These are phyloP conservation scores for Cercospora canescens DNA, from an alignment of 2,329 filamentous ascomycete species.

Conservation along the genomic window DNA sequence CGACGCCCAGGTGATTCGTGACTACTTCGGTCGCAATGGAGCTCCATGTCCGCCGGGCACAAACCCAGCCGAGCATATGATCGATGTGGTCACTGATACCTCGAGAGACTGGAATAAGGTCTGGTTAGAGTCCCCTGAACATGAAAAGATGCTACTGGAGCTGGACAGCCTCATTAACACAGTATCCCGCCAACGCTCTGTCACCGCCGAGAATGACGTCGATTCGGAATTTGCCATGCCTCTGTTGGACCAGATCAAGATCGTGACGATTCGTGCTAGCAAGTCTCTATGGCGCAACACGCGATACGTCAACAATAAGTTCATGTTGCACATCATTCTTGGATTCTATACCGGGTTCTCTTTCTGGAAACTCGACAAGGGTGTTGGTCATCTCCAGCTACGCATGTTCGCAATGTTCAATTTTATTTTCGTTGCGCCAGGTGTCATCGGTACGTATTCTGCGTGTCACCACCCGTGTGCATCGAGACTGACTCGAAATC, in stretches of 20 bases:
- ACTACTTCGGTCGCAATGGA: constrained; percentile 57
- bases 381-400: constrained; percentile 39
- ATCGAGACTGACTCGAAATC: too few relatives aligned
- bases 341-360: constrained; percentile 52
- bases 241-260: constrained; percentile 41
- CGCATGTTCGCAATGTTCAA: constrained; percentile 38
- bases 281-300: constrained; percentile 64
- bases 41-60: constrained; percentile 52
- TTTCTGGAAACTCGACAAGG: constrained; percentile 46
- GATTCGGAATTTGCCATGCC: constrained; percentile 48
- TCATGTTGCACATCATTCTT: constrained; percentile 55
- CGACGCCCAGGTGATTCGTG: constrained; percentile 41
- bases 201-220: constrained; percentile 43
- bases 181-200: constrained; percentile 38
- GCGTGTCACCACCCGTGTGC: too few relatives aligned
- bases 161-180: constrained; percentile 43
- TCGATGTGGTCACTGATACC: constrained; percentile 48
- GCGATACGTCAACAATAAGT: constrained; percentile 66
- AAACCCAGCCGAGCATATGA: constrained; percentile 58
- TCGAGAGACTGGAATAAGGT: constrained; percentile 47
- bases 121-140: constrained; percentile 43
- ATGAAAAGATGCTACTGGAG: constrained; percentile 40
- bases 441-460: too few relatives aligned
- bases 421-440: constrained; percentile 40
- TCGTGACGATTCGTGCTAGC: constrained; percentile 52